Conservation (phyloP, 2,329 filamentous ascomycete genomes). For the Microdochium nivale region DNA sequence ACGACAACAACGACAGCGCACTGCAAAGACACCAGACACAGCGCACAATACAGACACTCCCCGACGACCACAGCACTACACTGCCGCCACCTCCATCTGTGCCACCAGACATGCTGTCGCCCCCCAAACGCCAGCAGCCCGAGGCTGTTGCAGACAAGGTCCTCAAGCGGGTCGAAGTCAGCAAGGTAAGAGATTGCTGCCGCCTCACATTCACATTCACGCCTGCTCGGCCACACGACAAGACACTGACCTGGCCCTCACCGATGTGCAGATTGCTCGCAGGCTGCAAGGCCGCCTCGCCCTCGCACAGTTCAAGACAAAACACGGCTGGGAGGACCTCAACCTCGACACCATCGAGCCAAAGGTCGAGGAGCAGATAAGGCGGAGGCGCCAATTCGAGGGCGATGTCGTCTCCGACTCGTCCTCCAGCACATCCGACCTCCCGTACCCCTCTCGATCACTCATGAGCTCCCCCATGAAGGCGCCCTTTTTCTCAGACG, state of each 20-base stretch:
- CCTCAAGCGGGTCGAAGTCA: constrained; percentile 64
- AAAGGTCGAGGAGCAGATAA: constrained; percentile 69
- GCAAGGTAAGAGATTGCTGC: constrained; percentile 49
- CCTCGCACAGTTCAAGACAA: constrained; percentile 93
- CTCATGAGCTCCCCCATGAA: constrained; percentile 83
- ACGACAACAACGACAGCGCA: constrained; percentile 7
- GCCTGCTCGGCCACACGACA: constrained; percentile 6
- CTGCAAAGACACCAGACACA: too few species aligned
- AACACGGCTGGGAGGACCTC: constrained; percentile 89
- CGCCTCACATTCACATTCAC: constrained; percentile 2
- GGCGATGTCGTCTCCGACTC: constrained; percentile 79
- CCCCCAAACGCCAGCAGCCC: constrained; percentile 50
- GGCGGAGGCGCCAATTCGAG: constrained; percentile 59
- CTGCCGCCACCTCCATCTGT: not conserved
- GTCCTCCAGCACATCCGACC: constrained; percentile 74
- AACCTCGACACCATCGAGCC: constrained; percentile 81
- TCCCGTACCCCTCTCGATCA: constrained; percentile 57
- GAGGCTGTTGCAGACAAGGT: constrained; percentile 60
- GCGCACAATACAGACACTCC: not conserved
- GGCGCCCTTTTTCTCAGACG: constrained; percentile 76
- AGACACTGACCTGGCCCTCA: constrained; percentile 11
- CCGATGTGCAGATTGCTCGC: constrained; percentile 67
- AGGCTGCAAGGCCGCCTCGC: constrained; percentile 89
- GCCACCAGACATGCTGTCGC: constrained; percentile 41
- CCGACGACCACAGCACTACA: not conserved